phyloP scores from a whole-genome alignment of 192 early-diverging fungal species.

The Linnemannia hyalina region DNA sequence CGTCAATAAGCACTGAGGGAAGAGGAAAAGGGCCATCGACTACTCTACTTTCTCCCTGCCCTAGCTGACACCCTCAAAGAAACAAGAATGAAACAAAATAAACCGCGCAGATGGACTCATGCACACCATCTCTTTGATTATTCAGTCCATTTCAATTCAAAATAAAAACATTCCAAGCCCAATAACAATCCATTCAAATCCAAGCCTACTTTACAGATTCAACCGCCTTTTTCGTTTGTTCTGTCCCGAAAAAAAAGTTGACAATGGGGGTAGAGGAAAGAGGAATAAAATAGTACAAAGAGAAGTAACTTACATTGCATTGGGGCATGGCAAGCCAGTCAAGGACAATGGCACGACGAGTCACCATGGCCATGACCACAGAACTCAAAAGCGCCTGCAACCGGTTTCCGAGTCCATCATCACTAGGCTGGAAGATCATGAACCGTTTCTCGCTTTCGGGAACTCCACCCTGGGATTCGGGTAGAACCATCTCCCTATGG shows the following conservation, averaged over 20 bases:
- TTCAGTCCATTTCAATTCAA: background rate
- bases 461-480: conserved; percentile 30
- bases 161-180: background rate
- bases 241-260: background rate
- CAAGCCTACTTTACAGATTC: background rate
- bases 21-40: too few relatives aligned
- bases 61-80: background rate
- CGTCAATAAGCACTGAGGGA: too few relatives aligned
- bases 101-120: background rate
- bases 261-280: background rate
- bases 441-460: conserved; percentile 29
- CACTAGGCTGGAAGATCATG: conserved; percentile 48
- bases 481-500: conserved; percentile 32
- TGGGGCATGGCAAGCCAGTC: conserved; percentile 51
- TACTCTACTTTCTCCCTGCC: background rate
- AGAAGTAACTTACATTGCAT: conserved; percentile 50
- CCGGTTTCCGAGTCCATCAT: conserved; percentile 51
- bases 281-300: background rate
- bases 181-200: background rate
- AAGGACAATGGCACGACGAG: conserved; percentile 39
- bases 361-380: conserved; percentile 46
- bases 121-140: background rate
- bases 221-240: background rate
- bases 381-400: conserved; percentile 45
- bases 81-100: background rate